Base-by-base conservation (phyloP, 305 asterid species). In the Fraxinus greggii region DNA sequence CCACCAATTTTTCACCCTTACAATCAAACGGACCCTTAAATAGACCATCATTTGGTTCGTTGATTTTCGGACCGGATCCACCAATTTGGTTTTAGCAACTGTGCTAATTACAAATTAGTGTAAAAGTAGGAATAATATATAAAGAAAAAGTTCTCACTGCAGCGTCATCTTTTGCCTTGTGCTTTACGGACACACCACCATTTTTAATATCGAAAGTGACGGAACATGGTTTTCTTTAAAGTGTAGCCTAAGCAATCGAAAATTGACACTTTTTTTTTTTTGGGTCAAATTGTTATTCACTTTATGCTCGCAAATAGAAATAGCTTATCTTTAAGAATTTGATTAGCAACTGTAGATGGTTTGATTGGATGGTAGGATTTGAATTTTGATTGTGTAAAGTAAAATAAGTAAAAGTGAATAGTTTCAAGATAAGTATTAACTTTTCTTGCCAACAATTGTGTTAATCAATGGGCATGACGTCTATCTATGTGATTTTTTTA, bases 391-490 rank as follows among this genome's bases (percentile, higher is more conserved):
- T 61, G 76, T 75, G 79, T 29, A 2, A 12, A n/a, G 54, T 33
- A 54, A 35, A 28, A 69, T 31, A 72, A 32, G 28, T 28, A 15
- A 19, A 81, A 76, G 54, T 54, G 31, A 74, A 80, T 33, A 42
- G 80, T 17, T 40, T 79, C 13, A 79, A 79, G 89, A 86, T 86
- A 86, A 86, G 87, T 38, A 72, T 79, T 45, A 75, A 8, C 83
- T 72, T 72, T 79, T 19, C 48, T 80, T 72, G 70, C 63, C 73
- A 86, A 31, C 81, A 33, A 76, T 51, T 78, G 19, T 48, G 65
- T 63, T 80, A 78, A 54, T 76, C 54, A 83, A 78, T 73, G 72
- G 6, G 40, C 35, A 76, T 85, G 86, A 79, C 84, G 84, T 63
- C 36, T 12, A 29, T 67, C 45, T 33, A 65, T 76, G 61, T 17